These are phyloP conservation scores for Viridothelium virens DNA, from an alignment of 495 filamentous ascomycete genomes.

Conservation along the genomic window DNA sequence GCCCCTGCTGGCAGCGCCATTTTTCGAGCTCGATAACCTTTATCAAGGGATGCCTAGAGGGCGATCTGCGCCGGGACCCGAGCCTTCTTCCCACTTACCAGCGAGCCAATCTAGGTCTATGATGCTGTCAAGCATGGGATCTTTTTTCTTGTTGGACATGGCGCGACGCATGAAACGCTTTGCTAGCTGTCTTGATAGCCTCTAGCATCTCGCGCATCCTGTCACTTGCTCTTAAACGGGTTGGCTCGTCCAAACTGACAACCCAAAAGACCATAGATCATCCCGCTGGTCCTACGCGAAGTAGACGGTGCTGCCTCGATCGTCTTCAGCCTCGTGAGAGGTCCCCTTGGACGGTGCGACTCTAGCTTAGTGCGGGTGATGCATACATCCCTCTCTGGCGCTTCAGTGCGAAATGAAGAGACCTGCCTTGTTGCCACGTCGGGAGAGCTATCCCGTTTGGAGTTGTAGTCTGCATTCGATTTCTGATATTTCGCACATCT, in stretches of 20 bases:
- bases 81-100: neutral
- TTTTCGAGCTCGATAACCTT: neutral
- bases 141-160: neutral
- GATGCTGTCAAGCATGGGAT: neutral
- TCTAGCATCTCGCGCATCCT: neutral
- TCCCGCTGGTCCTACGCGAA: neutral
- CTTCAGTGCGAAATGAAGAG: neutral
- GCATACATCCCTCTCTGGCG: neutral
- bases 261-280: conserved; percentile 1
- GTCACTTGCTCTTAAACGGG: neutral
- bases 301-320: neutral
- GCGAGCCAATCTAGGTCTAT: neutral
- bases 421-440: neutral
- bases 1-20: too few species aligned
- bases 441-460: neutral
- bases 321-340: neutral
- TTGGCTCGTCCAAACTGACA: neutral
- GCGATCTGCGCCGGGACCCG: neutral
- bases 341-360: neutral
- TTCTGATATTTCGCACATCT: neutral
- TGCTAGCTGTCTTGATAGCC: neutral
- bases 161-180: neutral
- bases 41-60: neutral
- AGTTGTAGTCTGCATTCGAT: neutral
- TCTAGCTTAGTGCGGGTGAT: neutral